Evolutionary conservation across 345 rosid genomes (phyloP).

Genomic region (Hibiscus tridactylites): DNA sequence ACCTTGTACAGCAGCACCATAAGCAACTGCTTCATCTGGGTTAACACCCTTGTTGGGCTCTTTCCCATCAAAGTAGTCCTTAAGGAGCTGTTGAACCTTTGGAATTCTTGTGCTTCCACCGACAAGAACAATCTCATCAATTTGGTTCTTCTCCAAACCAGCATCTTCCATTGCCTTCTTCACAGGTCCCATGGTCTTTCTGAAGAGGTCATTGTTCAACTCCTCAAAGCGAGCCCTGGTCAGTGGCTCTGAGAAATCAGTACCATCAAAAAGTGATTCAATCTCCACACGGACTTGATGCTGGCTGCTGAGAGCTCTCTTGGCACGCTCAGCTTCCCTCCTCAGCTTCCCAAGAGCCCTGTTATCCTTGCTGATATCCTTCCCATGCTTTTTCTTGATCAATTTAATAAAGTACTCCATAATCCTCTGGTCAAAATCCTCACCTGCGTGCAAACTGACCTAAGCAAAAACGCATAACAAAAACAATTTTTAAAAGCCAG

Average conservation of each 20-base stretch:
- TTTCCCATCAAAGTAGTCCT: neutral
- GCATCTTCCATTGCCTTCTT: constrained; percentile 1
- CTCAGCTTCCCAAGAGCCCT: constrained; percentile 4
- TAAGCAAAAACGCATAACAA: neutral
- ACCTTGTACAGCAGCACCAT: neutral
- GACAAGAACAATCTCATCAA: constrained; percentile 6
- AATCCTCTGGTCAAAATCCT: neutral
- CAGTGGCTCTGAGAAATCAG: constrained; percentile 3
- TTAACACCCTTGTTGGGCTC: constrained; percentile 4
- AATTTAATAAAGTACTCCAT: constrained; percentile 5
- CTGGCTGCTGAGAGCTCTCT: constrained; percentile 1
- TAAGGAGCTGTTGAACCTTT: constrained; percentile 3
- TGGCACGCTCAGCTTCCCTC: neutral
- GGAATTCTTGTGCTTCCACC: constrained; percentile 8
- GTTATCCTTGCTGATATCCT: constrained; percentile 1
- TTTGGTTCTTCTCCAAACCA: constrained; percentile 1
- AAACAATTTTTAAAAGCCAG: neutral
- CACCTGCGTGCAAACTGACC: neutral
- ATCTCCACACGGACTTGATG: constrained; percentile 6
- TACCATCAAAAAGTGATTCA: constrained; percentile 1
- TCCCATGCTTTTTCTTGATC: constrained; percentile 4
- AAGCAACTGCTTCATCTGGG: constrained; percentile 6
- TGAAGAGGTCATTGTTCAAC: neutral
- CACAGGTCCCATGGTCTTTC: constrained; percentile 2
- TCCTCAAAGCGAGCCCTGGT: constrained; percentile 1